A percentile compares a stretch with the other conserved stretches of the same genome.
These are phyloP conservation scores for Chionographis japonica DNA, from an alignment of 106 monocot genomes.

Conservation along the genomic window DNA sequence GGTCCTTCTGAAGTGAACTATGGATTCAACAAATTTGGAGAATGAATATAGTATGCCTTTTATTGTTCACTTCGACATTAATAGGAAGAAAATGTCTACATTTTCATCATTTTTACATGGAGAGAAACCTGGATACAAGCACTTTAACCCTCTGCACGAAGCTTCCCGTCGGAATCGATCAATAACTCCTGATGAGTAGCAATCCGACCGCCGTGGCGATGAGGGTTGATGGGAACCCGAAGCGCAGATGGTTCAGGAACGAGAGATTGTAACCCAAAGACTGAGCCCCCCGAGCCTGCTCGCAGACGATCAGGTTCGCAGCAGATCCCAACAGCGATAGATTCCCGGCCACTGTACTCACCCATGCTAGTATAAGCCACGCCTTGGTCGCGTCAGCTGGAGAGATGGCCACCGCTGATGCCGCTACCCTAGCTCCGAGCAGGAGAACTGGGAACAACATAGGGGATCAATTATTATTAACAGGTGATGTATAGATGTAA, in stretches of 20 bases:
- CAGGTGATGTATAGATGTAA: too few species aligned
- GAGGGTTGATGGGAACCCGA: conserved; percentile 61
- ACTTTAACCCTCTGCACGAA: not conserved
- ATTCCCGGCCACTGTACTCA: conserved; percentile 77
- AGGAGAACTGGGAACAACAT: conserved; percentile 41
- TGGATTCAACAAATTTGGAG: too few species aligned
- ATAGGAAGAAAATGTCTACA: too few species aligned
- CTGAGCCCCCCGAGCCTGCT: conserved; percentile 48
- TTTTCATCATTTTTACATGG: too few species aligned
- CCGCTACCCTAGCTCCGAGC: conserved; percentile 65
- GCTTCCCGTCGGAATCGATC: not conserved
- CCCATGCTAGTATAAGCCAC: conserved; percentile 74
- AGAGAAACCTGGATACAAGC: too few species aligned
- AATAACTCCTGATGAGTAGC: conserved; percentile 35
- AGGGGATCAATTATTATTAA: too few species aligned
- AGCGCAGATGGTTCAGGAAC: conserved; percentile 45
- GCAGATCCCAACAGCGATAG: conserved; percentile 70
- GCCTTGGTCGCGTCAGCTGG: conserved; percentile 43
- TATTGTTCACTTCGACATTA: too few species aligned
- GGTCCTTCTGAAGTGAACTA: too few species aligned
- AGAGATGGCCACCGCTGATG: conserved; percentile 56
- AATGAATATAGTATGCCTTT: too few species aligned
- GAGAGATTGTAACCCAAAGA: conserved; percentile 55
- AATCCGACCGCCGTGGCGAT: conserved; percentile 47
- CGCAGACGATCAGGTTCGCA: conserved; percentile 73